Base-by-base conservation (phyloP, 2,329 filamentous ascomycete species). In the Ascochyta fabae region DNA sequence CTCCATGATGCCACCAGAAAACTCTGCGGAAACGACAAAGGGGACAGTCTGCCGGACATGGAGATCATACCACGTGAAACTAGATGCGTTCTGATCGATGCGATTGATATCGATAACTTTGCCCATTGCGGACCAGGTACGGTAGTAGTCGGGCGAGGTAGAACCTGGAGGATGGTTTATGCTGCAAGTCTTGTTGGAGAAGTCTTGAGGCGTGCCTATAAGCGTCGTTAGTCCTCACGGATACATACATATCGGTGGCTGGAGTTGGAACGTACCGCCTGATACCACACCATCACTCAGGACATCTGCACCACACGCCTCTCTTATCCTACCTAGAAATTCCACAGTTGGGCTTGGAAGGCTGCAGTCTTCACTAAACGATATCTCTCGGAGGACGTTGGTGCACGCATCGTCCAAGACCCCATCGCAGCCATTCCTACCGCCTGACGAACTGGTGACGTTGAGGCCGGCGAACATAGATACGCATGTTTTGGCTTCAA, bases 391-490 rank as follows among this genome's bases (percentile, higher is more conserved):
- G 8, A 56, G 33, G 6, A 47, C 23, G 9, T 9, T 29, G 15
- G 39, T 39, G 34, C 53, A 56, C 2, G 16, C 26, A 23, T 47
- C 47, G 29, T 51, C 47, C 19, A 56, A 6, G 4, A 56, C 38
- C 10, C 53, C 53, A 8, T 56, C 53, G 34, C 53, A 56, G 12
- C 53, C 53, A 4, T 50, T 42, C 15, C 26, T 42, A 3, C 39
- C 31, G 6, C 27, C 19, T 10, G 53, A 56, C 7, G 53, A 38
- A 8, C 42, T 38, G 8, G 47, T 56, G 5, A 22, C 38, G 15
- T 56, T 56, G 36, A 56, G 31, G 12, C 47, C 42, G 2, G 15
- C 38, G 10, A 56, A 48, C 53, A 56, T 56, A 23, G 38, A 33
- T 2, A 44, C 36, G 13, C 53, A 56, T 13, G 38, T n/a, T 15